These are phyloP conservation scores for Xerocomellus chrysenteron DNA, from an alignment of 768 basidiomycete species.

Conservation along the genomic window DNA sequence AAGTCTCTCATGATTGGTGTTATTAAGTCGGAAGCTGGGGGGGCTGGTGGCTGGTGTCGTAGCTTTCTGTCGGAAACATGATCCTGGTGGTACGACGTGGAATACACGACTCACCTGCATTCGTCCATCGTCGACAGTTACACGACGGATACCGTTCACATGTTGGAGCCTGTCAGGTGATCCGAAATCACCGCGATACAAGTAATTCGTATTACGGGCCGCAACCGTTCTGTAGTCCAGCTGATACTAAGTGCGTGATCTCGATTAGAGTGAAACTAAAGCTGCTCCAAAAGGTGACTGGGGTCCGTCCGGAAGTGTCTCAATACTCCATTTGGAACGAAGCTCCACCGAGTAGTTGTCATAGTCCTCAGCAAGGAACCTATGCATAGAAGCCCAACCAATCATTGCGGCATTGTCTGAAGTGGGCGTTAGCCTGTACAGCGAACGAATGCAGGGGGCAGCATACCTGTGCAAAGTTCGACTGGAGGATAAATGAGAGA, in stretches of 20 bases:
- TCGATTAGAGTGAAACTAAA: not conserved
- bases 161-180: not conserved
- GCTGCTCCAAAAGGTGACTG: not conserved
- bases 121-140: not conserved
- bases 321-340: conserved; percentile 77
- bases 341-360: conserved; percentile 63
- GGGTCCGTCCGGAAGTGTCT: conserved; percentile 26
- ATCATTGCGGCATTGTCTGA: conserved; percentile 98
- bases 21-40: no score
- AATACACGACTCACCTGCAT: not conserved
- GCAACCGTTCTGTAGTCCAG: not conserved
- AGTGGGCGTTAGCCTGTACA: not conserved
- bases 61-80: not conserved
- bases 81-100: not conserved
- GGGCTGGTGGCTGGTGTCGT: not conserved
- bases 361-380: conserved; percentile 62
- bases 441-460: no score
- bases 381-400: conserved; percentile 85
- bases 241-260: not conserved
- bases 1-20: no score
- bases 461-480: no score
- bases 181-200: not conserved
- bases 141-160: no score
- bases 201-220: not conserved
- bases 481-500: conserved; percentile 68